A percentile compares a stretch with the other conserved stretches of the same genome.
Evolutionary conservation across 2,329 filamentous ascomycete species (phyloP).

Genomic region (Lecanosticta acicola): DNA sequence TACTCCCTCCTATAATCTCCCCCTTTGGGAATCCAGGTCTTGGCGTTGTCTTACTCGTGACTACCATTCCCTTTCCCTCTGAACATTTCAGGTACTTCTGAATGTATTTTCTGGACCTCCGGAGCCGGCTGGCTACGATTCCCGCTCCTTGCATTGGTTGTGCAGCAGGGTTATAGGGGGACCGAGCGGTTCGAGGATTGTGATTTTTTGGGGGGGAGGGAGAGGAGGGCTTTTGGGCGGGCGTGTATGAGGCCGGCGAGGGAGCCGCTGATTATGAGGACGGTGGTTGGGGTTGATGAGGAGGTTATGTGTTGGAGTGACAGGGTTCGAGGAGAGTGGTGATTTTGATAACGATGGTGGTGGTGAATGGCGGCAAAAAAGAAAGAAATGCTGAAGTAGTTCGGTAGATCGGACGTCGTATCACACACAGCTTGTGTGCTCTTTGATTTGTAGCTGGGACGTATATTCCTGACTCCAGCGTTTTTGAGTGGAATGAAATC

Average conservation of each 20-base stretch:
- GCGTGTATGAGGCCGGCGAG: constrained; percentile 29
- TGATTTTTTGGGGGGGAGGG: constrained; percentile 18
- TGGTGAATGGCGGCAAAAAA: neutral
- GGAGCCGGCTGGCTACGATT: constrained; percentile 40
- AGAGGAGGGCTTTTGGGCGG: constrained; percentile 21
- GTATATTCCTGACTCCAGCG: too few relatives aligned
- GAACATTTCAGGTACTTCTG: constrained; percentile 37
- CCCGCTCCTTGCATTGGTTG: constrained; percentile 47
- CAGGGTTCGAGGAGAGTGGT: too few relatives aligned
- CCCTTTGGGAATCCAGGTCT: constrained; percentile 27
- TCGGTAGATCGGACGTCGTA: too few relatives aligned
- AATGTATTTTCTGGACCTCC: constrained; percentile 40
- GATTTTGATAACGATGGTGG: neutral
- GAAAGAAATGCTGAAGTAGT: too few relatives aligned
- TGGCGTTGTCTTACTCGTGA: constrained; percentile 24
- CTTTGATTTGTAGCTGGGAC: too few relatives aligned
- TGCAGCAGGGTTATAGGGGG: constrained; percentile 40
- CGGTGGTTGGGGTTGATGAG: constrained; percentile 16
- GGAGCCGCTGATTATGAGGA: constrained; percentile 30
- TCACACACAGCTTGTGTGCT: too few relatives aligned
- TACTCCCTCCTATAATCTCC: too few relatives aligned
- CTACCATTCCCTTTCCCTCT: constrained; percentile 31
- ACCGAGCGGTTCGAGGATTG: constrained; percentile 37
- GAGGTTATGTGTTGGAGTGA: neutral
- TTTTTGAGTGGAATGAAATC: too few relatives aligned